phyloP scores from a whole-genome alignment of 495 filamentous ascomycete genomes.

The Rostrohypoxylon terebratum region DNA sequence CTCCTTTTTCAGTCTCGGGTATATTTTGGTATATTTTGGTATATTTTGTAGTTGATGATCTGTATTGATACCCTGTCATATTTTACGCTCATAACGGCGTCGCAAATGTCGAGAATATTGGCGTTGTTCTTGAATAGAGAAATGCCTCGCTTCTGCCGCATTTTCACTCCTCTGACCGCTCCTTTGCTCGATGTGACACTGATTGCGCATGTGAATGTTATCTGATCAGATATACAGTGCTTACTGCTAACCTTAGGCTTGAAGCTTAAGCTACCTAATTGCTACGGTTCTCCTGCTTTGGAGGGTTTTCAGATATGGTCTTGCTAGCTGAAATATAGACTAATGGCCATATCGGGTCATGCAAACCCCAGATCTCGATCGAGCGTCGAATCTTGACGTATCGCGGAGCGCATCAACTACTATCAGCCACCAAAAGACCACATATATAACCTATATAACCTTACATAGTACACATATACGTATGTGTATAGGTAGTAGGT shows the following conservation, averaged over 20 bases:
- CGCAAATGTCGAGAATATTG: constrained; percentile 14
- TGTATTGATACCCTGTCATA: constrained; percentile 44
- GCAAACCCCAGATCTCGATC: not conserved
- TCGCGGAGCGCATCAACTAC: constrained; percentile 12
- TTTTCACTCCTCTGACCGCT: not conserved
- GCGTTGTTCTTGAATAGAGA: constrained; percentile 36
- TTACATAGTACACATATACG: not conserved
- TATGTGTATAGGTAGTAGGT: too few species aligned
- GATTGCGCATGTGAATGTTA: not conserved
- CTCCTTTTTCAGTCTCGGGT: not conserved
- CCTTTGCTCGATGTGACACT: not conserved
- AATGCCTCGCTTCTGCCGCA: constrained; percentile 17
- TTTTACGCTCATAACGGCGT: constrained; percentile 26
- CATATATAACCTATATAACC: not conserved
- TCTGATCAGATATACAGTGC: not conserved
- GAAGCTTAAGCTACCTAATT: not conserved
- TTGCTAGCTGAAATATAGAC: not conserved
- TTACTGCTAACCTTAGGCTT: not conserved
- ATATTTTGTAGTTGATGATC: constrained; percentile 41
- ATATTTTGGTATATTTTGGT: constrained; percentile 19
- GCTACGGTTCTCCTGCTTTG: not conserved
- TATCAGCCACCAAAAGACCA: not conserved
- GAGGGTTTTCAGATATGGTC: not conserved
- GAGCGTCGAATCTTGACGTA: not conserved
- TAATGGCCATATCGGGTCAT: not conserved